Evolutionary conservation across 2,329 filamentous ascomycete species (phyloP).

Genomic region (Furcasterigmium sp.): DNA sequence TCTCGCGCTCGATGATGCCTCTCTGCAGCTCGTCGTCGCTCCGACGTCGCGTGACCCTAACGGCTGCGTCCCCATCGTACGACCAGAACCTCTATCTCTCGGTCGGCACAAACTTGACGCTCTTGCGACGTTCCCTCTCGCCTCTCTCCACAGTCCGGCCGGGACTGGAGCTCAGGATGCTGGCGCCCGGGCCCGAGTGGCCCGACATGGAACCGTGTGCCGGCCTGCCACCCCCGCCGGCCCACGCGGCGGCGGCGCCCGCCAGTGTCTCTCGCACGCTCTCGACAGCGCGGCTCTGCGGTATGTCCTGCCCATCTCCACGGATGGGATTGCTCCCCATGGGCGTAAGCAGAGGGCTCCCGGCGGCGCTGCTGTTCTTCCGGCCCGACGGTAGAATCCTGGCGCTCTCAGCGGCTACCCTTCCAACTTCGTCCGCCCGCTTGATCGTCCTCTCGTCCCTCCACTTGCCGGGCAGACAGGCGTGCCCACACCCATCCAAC

Average conservation of each 20-base stretch:
- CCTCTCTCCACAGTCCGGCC: conserved; percentile 26
- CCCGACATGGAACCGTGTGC: neutral
- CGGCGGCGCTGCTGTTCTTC: conserved; percentile 17
- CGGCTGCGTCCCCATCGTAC: neutral
- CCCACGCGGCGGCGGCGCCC: conserved; percentile 19
- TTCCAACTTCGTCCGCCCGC: conserved; percentile 46
- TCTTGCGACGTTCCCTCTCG: conserved; percentile 55
- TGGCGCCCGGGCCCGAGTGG: neutral
- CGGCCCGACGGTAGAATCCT: conserved; percentile 15
- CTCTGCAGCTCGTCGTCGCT: too few relatives aligned
- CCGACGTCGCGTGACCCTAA: too few relatives aligned
- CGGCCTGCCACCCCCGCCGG: conserved; percentile 12
- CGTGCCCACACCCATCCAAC: conserved; percentile 60
- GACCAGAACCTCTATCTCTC: conserved; percentile 15
- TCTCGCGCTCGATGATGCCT: too few relatives aligned
- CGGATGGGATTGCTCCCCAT: conserved; percentile 28
- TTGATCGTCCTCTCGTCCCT: conserved; percentile 40
- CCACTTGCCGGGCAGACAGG: conserved; percentile 54
- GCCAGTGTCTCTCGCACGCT: conserved; percentile 50
- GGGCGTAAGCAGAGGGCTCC: neutral
- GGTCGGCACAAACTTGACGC: conserved; percentile 55
- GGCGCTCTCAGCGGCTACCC: conserved; percentile 38
- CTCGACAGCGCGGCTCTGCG: conserved; percentile 56
- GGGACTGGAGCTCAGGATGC: conserved; percentile 46
- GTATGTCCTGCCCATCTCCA: conserved; percentile 48